Conservation (phyloP, 495 filamentous ascomycete genomes). For the Aspergillus nanangensis region DNA sequence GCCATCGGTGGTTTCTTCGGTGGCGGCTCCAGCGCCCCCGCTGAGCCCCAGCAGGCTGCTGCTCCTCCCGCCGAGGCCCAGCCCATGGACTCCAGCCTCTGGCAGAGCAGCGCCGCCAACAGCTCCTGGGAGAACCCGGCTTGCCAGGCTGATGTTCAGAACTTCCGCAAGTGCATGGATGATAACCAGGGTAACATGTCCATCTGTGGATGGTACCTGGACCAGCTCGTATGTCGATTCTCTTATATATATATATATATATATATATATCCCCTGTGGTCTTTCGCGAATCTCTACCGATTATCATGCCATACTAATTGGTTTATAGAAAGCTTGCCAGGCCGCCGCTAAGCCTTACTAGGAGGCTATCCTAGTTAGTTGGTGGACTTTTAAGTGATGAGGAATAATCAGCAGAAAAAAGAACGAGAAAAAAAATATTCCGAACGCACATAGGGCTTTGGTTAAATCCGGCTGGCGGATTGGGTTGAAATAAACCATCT, state of each 20-base stretch:
- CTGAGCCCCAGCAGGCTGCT: constrained; percentile 46
- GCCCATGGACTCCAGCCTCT: constrained; percentile 45
- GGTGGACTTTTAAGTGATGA: too few species aligned
- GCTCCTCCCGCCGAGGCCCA: constrained; percentile 33
- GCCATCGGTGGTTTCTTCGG: constrained; percentile 84
- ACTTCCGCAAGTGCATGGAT: constrained; percentile 93
- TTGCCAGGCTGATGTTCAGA: constrained; percentile 75
- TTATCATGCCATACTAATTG: constrained; percentile 20
- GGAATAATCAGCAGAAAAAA: too few species aligned
- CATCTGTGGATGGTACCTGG: constrained; percentile 96
- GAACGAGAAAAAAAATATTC: too few species aligned
- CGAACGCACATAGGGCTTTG: too few species aligned
- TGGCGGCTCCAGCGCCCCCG: constrained; percentile 55
- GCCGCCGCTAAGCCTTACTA: constrained; percentile 83
- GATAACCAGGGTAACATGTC: constrained; percentile 89
- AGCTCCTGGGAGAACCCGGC: constrained; percentile 43
- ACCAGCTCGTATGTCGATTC: constrained; percentile 65
- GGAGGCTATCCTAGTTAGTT: constrained; percentile 9
- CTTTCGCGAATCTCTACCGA: background rate
- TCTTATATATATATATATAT: background rate
- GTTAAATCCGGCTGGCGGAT: too few species aligned
- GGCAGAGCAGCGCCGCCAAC: constrained; percentile 51
- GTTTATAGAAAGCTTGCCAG: constrained; percentile 82
- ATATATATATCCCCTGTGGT: background rate
- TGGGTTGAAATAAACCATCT: too few species aligned